Conservation (phyloP, 176 grass and related monocot species). For the Zoysia japonica region DNA sequence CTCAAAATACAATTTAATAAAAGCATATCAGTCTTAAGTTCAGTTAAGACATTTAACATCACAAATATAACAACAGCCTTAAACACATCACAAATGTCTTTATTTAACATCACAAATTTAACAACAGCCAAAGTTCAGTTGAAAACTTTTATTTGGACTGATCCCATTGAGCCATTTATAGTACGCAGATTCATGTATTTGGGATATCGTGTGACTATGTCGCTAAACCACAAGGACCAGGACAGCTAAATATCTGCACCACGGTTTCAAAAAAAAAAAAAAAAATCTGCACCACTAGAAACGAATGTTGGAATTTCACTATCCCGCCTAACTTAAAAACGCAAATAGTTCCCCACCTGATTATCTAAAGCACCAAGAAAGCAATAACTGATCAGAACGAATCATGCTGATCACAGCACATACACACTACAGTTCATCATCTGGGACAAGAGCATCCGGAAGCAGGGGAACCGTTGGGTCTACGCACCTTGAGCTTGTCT, state of each 20-base stretch:
- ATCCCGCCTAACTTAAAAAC: background rate
- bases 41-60: background rate
- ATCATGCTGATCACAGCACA: background rate
- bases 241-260: background rate
- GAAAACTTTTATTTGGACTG: background rate
- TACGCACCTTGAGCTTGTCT: conserved; percentile 73
- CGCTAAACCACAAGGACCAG: background rate
- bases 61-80: too few relatives aligned
- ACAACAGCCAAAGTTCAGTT: background rate
- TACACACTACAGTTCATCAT: background rate
- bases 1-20: background rate
- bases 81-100: too few relatives aligned
- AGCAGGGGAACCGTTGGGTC: background rate
- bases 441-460: background rate
- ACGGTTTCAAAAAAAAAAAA: too few relatives aligned
- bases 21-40: background rate
- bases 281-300: background rate
- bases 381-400: background rate
- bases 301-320: background rate
- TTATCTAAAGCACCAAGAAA: background rate
- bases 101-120: too few relatives aligned
- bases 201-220: background rate
- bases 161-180: background rate
- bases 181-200: background rate
- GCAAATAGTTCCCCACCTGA: background rate